Evolutionary conservation across 2,329 filamentous ascomycete species (phyloP).

Genomic region (Lecanicillium sp.): DNA sequence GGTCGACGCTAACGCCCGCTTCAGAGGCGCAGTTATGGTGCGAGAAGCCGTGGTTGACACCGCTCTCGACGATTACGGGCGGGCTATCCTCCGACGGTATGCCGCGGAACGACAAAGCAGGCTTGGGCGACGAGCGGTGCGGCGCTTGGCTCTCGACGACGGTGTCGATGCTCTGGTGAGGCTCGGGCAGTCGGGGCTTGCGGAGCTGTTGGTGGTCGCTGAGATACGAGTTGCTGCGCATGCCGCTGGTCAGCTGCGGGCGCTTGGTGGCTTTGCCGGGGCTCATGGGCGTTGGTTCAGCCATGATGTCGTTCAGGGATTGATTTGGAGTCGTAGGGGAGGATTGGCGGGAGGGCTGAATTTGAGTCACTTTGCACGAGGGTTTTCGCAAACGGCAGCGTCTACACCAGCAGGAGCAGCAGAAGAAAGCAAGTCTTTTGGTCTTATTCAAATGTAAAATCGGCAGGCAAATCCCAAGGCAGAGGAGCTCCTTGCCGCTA

Average conservation of each 20-base stretch:
- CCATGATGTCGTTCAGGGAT: neutral
- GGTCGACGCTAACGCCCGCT: conserved; percentile 37
- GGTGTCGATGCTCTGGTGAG: conserved; percentile 55
- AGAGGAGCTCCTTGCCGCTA: too few species aligned
- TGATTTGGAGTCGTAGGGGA: neutral
- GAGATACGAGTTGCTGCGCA: conserved; percentile 54
- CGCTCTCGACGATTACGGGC: conserved; percentile 52
- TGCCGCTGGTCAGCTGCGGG: conserved; percentile 39
- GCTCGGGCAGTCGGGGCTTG: conserved; percentile 44
- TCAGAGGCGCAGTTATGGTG: conserved; percentile 54
- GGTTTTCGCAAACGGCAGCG: too few species aligned
- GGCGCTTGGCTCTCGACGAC: conserved; percentile 48
- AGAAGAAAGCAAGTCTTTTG: too few species aligned
- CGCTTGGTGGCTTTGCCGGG: conserved; percentile 16
- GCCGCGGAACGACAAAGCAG: conserved; percentile 46
- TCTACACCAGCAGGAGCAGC: too few species aligned
- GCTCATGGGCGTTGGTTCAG: conserved; percentile 5
- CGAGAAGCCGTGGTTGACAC: conserved; percentile 52
- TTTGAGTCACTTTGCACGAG: too few species aligned
- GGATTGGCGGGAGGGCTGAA: too few species aligned
- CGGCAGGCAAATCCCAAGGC: too few species aligned
- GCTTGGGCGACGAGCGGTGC: conserved; percentile 28
- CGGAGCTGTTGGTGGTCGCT: conserved; percentile 57
- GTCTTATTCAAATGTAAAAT: too few species aligned
- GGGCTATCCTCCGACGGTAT: conserved; percentile 51